Conservation (phyloP, 768 basidiomycete species). For the Leccinum rimulosum region DNA sequence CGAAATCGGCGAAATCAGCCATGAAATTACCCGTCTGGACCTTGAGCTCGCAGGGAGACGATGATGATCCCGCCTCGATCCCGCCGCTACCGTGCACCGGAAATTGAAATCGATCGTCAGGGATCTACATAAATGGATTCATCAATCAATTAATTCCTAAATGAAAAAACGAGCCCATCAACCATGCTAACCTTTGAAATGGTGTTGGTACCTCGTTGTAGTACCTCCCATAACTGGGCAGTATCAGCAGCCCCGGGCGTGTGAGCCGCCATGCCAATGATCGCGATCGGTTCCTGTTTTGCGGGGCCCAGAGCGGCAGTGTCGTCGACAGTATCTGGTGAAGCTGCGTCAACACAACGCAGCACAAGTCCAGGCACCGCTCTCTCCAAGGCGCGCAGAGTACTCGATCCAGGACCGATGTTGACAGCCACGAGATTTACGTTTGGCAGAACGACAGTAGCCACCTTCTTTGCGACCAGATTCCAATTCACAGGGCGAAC, state of each 20-base stretch:
- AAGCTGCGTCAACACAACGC: too few relatives aligned
- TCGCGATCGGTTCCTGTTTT: constrained; percentile 56
- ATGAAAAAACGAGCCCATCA: background rate
- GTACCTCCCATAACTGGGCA: constrained; percentile 54
- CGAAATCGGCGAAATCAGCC: constrained; percentile 54
- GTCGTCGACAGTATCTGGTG: background rate
- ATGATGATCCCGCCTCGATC: constrained; percentile 19
- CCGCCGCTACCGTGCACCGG: constrained; percentile 35
- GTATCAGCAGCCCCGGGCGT: constrained; percentile 48
- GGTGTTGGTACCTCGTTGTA: constrained; percentile 56
- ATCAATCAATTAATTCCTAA: constrained; percentile 1
- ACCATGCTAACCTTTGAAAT: constrained; percentile 46
- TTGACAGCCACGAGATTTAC: constrained; percentile 41
- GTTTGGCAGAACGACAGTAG: too few relatives aligned
- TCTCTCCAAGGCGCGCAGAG: too few relatives aligned
- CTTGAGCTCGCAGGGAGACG: constrained; percentile 42
- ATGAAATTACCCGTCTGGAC: constrained; percentile 65
- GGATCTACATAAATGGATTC: constrained; percentile 45
- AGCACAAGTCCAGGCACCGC: too few relatives aligned
- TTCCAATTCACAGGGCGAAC: constrained; percentile 55
- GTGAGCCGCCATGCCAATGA: constrained; percentile 68
- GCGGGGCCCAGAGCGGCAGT: background rate
- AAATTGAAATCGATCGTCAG: constrained; percentile 53
- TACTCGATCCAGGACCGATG: constrained; percentile 37
- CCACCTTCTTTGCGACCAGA: constrained; percentile 17